These are phyloP conservation scores for Bondarzewia mesenterica DNA, from an alignment of 1,284 basidiomycete genomes.

Conservation along the genomic window DNA sequence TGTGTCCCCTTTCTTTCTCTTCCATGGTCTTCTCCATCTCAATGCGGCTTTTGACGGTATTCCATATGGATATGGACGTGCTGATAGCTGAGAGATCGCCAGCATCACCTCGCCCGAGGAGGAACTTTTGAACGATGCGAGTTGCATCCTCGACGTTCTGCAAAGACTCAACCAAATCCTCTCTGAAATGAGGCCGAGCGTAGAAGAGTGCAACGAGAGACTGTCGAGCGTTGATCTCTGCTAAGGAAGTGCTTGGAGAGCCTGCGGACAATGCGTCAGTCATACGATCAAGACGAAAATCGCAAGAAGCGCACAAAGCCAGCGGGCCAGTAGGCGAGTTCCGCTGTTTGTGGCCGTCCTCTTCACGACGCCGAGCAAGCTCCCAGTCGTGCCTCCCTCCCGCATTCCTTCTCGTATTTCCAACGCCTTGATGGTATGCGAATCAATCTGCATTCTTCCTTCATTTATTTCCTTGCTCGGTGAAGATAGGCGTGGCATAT, in stretches of 20 bases:
- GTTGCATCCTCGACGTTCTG: constrained; percentile 63
- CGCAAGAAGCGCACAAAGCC: constrained; percentile 52
- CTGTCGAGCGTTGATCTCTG: constrained; percentile 70
- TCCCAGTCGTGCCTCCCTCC: constrained; percentile 70
- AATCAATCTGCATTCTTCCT: constrained; percentile 83
- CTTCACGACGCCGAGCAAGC: constrained; percentile 71
- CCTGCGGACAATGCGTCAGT: constrained; percentile 40
- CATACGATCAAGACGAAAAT: neutral
- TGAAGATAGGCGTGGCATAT: constrained; percentile 59
- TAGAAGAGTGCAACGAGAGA: constrained; percentile 76
- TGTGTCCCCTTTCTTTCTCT: constrained; percentile 24
- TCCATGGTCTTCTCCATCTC: constrained; percentile 51
- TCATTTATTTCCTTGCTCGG: constrained; percentile 53
- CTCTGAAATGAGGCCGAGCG: constrained; percentile 53
- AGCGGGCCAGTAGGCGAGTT: constrained; percentile 66
- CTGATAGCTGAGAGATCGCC: constrained; percentile 61
- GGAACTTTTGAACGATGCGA: constrained; percentile 75
- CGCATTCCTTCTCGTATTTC: constrained; percentile 78
- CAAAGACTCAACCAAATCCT: constrained; percentile 58
- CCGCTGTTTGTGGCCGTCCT: constrained; percentile 79
- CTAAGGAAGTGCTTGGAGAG: constrained; percentile 77
- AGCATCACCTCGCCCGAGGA: constrained; percentile 60
- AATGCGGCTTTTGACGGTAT: constrained; percentile 38
- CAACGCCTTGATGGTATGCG: constrained; percentile 82
- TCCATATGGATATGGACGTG: constrained; percentile 54